phyloP scores from a whole-genome alignment of 805 yeast species.

The Metschnikowia koreensis region DNA sequence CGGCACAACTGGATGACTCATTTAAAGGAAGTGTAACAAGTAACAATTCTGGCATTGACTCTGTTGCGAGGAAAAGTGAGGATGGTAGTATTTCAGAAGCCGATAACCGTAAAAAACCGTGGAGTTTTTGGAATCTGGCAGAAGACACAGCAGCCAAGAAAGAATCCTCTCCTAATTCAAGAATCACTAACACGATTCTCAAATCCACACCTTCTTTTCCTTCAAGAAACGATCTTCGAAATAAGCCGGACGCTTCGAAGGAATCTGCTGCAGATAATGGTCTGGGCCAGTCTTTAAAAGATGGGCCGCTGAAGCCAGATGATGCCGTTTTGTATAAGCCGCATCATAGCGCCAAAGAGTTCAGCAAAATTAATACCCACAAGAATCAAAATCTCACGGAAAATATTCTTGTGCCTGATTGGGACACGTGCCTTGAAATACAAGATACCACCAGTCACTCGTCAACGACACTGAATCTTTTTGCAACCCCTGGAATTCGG shows the following conservation, averaged over 20 bases:
- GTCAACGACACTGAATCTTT: constrained; percentile 20
- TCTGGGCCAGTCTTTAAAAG: neutral
- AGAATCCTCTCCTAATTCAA: constrained; percentile 4
- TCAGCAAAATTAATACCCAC: constrained; percentile 43
- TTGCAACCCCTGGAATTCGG: constrained; percentile 22
- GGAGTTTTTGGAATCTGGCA: constrained; percentile 37
- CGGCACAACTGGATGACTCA: neutral
- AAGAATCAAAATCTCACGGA: constrained; percentile 42
- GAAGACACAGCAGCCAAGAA: constrained; percentile 2
- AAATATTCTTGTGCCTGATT: constrained; percentile 42
- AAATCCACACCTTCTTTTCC: constrained; percentile 32
- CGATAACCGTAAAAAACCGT: constrained; percentile 25
- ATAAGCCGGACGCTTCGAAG: neutral
- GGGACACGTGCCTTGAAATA: constrained; percentile 38
- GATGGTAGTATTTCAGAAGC: neutral
- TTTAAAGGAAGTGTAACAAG: neutral
- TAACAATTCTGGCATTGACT: neutral
- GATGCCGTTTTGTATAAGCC: constrained; percentile 47
- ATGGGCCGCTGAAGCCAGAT: constrained; percentile 18
- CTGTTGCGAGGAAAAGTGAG: neutral
- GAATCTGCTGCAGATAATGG: neutral
- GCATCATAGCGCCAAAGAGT: constrained; percentile 39
- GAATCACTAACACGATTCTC: constrained; percentile 31
- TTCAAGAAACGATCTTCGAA: constrained; percentile 5
- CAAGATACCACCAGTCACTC: constrained; percentile 20